These are phyloP conservation scores for Leccinum cinnamomeum DNA, from an alignment of 1,284 basidiomycete genomes.

Conservation along the genomic window DNA sequence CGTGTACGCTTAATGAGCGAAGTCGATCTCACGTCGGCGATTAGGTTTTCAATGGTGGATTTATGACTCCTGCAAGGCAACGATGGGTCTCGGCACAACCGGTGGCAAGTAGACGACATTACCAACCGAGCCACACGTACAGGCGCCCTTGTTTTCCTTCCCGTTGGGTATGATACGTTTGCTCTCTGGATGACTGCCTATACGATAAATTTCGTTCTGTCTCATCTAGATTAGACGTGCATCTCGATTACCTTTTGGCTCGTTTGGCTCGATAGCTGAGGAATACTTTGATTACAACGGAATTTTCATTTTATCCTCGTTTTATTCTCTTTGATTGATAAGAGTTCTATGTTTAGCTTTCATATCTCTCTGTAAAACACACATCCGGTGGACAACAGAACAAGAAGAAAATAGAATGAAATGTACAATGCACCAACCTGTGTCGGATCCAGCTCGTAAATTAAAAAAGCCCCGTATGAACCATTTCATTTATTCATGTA, in stretches of 20 bases:
- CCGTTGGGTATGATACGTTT: conserved; percentile 10
- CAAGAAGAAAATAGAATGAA: not conserved
- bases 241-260: not conserved
- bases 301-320: not conserved
- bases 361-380: not conserved
- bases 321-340: not conserved
- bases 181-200: conserved; percentile 8
- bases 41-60: conserved; percentile 87
- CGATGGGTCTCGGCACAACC: conserved; percentile 81
- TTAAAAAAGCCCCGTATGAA: no score
- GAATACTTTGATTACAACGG: not conserved
- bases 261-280: not conserved
- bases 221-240: conserved; percentile 16
- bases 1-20: not conserved
- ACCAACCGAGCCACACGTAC: not conserved
- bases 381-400: not conserved
- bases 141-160: not conserved
- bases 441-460: not conserved
- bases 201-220: conserved; percentile 6
- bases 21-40: conserved; percentile 2
- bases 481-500: no score
- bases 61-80: conserved; percentile 77
- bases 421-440: not conserved
- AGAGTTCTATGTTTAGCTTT: not conserved
- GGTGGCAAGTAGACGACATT: conserved; percentile 66